Base-by-base conservation (phyloP, 1,139 yeast genomes). In the Chernovozyma sophiae-reginae region DNA sequence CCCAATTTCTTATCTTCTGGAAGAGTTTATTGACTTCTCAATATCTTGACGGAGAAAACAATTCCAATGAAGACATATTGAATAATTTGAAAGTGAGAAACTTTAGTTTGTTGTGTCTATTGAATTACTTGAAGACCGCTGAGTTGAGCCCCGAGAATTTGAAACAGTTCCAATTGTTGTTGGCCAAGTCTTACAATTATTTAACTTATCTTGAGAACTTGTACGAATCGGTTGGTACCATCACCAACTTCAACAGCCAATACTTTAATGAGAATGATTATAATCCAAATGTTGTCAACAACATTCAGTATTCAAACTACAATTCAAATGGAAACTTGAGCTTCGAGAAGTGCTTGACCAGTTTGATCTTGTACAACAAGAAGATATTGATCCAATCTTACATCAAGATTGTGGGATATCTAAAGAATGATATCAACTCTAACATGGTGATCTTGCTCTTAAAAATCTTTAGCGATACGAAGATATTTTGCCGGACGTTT, bases 1-100 rank as follows among this genome's bases (percentile, higher is more conserved):
- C 92, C 0, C 96, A 86, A 52, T 71, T 86, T 39, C 64, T 87
- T 33, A 72, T 79, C 4, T 76, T 87, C 44, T 89, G 96, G 96
- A 86, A 86, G 51, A 77, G 81, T 41, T 70, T 87, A n/a, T 63
- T 89, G 37, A 83, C 89, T 2, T 65, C 74, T 2, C 75, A 69
- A 41, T 68, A 59, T 35, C 47, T 62, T 24, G 49, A 53, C 33
- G 36, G 43, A 3, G 56, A 53, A 14, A 53, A 51, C n/a, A 50
- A 46, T 4, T 60, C 60, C 40, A 51, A 53, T 12, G 44, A 46
- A 13, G 73, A 68, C 35, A 52, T 68, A 8, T 41, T 62, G 14
- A 59, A 60, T n/a, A 68, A 70, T 43, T 55, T 70, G 39, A 62
- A 61, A 41, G 50, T 68, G 27, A 55, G 76, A 42, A 68, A 62